These are phyloP conservation scores for Grosmannia clavigera DNA, from an alignment of 2,329 filamentous ascomycete species.

Conservation along the genomic window DNA sequence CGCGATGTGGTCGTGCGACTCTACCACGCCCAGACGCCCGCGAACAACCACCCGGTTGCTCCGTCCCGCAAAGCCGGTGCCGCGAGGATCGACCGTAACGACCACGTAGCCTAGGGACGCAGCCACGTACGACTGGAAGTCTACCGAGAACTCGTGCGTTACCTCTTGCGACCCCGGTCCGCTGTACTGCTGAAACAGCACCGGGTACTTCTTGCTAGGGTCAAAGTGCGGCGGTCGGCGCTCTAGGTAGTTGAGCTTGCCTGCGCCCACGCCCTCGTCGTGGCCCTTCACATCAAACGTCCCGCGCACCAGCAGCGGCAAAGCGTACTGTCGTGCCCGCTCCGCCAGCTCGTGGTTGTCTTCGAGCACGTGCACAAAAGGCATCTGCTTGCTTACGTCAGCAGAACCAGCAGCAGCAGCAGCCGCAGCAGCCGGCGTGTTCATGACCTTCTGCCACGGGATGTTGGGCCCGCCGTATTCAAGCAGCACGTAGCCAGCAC, in stretches of 20 bases:
- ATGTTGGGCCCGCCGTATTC: slow-evolving; percentile 74
- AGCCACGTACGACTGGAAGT: slow-evolving; percentile 85
- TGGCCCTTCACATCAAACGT: slow-evolving; percentile 62
- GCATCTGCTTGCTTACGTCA: no score
- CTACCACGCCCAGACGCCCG: slow-evolving; percentile 71
- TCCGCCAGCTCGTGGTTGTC: slow-evolving; percentile 60
- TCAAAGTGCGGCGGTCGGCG: slow-evolving; percentile 83
- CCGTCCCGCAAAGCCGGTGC: slow-evolving; percentile 83
- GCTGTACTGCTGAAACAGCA: slow-evolving; percentile 90
- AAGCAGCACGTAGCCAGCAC: slow-evolving; percentile 72
- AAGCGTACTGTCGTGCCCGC: slow-evolving; percentile 60
- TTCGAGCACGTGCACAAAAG: slow-evolving; percentile 61
- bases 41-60: slow-evolving; percentile 71
- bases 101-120: slow-evolving; percentile 82
- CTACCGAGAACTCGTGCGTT: slow-evolving; percentile 64
- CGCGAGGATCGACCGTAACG: slow-evolving; percentile 85
- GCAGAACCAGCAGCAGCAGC: no score
- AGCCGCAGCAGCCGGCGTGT: slow-evolving; percentile 45
- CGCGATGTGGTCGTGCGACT: slow-evolving; percentile 83
- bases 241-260: slow-evolving; percentile 62
- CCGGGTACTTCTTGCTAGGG: slow-evolving; percentile 72
- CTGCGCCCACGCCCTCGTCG: slow-evolving; percentile 28
- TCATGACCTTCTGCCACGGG: slow-evolving; percentile 84
- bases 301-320: slow-evolving; percentile 72
- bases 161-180: slow-evolving; percentile 90